Evolutionary conservation across 2,329 filamentous ascomycete genomes (phyloP), one percentile per base, ranked within the genome.

Genomic region (Curvularia lunata): DNA sequence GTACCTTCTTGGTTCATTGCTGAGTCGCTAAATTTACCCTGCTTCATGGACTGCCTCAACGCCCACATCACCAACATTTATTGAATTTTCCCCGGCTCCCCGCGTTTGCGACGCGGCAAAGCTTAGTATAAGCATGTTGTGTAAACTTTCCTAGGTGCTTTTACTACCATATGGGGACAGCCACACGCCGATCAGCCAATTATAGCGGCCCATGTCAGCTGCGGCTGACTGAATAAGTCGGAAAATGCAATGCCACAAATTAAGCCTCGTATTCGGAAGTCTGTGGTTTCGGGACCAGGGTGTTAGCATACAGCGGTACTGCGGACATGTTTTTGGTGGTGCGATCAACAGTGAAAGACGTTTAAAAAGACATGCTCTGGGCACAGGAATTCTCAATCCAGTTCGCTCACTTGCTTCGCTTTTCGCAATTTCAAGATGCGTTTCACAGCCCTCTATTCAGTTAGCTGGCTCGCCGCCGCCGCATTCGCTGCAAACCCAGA

Each of bases 361-460:
- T 28, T 45, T 52, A 45, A 45, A 27, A 46, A 18, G 49, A 37
- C 13, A 32, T 32, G n/a, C 21, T 25, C 19, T 16, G 21, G 16
- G 16, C 18, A 6, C 16, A 38, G 41, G 18, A 18, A 2, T 32
- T 27, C 19, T 10, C 18, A 46, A 30, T 8, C n/a, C 28, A 45
- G 13, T 12, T 16, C 9, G 5, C 30, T 23, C 9, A 10, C n/a
- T n/a, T 7, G n/a, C 27, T 18, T 18, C 28, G 7, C 13, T 38
- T 7, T 49, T 30, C 3, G 7, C 10, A 32, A 5, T 9, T 28
- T 51, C 37, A 64, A 48, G 5, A 66, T 66, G 63, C 54, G 30
- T 41, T 25, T 57, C 42, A 52, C 40, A 19, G 47, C 34, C n/a
- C 27, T 56, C n/a, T 32, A 32, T 23, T 42, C 52, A 4, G 28